A percentile compares a stretch with the other conserved stretches of the same genome.
phyloP scores from a whole-genome alignment of 2,329 filamentous ascomycete genomes.

The Alternaria arbusti region DNA sequence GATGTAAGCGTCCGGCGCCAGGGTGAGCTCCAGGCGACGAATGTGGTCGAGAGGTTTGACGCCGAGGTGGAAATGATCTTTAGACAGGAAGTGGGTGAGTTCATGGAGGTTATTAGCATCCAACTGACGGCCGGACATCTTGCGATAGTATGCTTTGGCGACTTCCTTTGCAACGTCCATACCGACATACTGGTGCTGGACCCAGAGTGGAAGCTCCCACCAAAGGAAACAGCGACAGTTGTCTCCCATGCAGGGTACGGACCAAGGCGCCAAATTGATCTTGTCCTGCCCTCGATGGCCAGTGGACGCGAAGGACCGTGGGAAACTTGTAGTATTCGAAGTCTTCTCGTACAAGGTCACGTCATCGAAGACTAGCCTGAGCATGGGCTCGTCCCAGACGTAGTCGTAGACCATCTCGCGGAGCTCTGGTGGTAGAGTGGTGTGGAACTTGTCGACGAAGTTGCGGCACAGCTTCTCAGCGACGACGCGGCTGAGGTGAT shows the following conservation, averaged over 20 bases:
- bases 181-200: not conserved
- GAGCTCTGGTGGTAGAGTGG: not conserved
- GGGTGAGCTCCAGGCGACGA: not conserved
- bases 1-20: not conserved
- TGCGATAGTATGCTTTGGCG: not conserved
- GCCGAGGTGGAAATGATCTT: not conserved
- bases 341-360: not conserved
- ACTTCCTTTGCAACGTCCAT: not conserved
- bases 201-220: not conserved
- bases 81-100: not conserved
- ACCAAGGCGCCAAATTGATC: not conserved
- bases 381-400: not conserved
- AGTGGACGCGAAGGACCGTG: not conserved
- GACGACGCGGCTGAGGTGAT: not conserved
- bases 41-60: not conserved
- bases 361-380: not conserved
- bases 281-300: not conserved
- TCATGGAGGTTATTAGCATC: not conserved
- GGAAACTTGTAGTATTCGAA: not conserved
- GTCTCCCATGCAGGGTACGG: not conserved
- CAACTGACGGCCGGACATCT: not conserved
- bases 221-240: not conserved
- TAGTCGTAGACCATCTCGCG: not conserved
- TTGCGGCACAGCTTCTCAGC: not conserved
- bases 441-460: not conserved